Evolutionary conservation across 1,139 yeast genomes (phyloP), one percentile per base, ranked within the genome.

Genomic region (Diutina ranongensis): DNA sequence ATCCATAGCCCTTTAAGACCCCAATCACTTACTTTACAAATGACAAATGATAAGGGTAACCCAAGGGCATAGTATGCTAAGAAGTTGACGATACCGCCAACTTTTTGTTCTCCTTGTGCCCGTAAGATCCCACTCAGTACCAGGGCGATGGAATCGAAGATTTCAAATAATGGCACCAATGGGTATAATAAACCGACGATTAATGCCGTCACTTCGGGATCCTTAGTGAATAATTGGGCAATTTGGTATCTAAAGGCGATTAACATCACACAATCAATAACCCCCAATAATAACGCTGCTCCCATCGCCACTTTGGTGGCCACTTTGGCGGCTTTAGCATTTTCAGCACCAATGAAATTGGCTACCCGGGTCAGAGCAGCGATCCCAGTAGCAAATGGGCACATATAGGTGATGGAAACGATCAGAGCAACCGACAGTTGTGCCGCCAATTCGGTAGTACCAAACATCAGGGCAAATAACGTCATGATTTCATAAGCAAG

Each of bases 361-460:
- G 96, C 95, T 45, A 87, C 81, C 62, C 97, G 71, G 0, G 95
- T 87, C 0, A 94, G 81, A 0, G 89, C 72, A 0, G 95, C 94
- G 45, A 87, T 87, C 38, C 95, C 82, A 3, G 86, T 76, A 0
- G 96, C 92, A 68, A 88, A 88, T n/a, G 96, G 95, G 12, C 85
- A 72, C 83, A 86, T 88, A 55, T 84, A 88, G 1, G 87, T 67
- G 46, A 88, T 65, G 1, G 94, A 82, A 0, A 89, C 89, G 45
- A 86, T 71, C 4, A 94, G 82, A 4, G 94, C 80, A 0, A 85
- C 80, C 0, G 94, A 89, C 44, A 94, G 82, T 44, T 52, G 55
- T 15, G 55, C 53, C 15, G 55, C 55, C 41, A 52, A 45, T 18
- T 52, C 50, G 20, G 46, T 13, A 13, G 54, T 52, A 15, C 55